Base-by-base conservation (phyloP, 495 filamentous ascomycete species). In the Aspergillus saccharolyticus region DNA sequence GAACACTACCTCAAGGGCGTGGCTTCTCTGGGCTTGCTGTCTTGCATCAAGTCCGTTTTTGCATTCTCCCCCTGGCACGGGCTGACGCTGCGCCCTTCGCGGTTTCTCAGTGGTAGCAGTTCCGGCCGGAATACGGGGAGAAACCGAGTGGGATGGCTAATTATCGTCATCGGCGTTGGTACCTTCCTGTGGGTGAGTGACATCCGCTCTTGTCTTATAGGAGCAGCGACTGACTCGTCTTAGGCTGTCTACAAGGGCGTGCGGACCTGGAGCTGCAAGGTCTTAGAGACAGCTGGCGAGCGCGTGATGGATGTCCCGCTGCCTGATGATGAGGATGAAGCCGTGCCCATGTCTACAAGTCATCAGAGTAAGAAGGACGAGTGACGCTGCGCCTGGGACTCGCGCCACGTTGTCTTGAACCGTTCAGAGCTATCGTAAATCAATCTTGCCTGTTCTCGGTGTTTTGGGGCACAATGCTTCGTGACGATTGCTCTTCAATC, bases 1-100 rank as follows among this genome's bases (percentile, higher is more conserved):
- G 84, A 86, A 54, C 94, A 98, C 65, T 91, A 97, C 63, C 12
- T 92, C 42, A 96, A 96, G 68, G 94, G 94, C 0, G 70, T 97
- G 28, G 83, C 91, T 4, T 88, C 87, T 1, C 76, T 98, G 52
- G 94, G 94, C 5, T 65, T 98, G 5, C 70, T 96, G 44, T 91
- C 94, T 0, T 90, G 96, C 55, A 67, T 91, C 43, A 96, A 96
- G 71, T 85, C 87, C 28, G 73, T 96, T 19, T 79, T 91, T 51
- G 81, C 84, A 18, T 71, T 89, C 55, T 86, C 84, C 8, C 89
- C 91, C 0, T 90, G 83, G 75, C 79, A 87, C 45, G 91, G 85
- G 85, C 86, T 80, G 77, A 87, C 88, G 70, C 44, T 93, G 14
- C 82, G 90, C 3, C 75, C 65, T 17, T 74, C 75, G 19, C 74